Conservation (phyloP, 192 early-diverging fungal species). For the Thoreauomyces humboldtii region DNA sequence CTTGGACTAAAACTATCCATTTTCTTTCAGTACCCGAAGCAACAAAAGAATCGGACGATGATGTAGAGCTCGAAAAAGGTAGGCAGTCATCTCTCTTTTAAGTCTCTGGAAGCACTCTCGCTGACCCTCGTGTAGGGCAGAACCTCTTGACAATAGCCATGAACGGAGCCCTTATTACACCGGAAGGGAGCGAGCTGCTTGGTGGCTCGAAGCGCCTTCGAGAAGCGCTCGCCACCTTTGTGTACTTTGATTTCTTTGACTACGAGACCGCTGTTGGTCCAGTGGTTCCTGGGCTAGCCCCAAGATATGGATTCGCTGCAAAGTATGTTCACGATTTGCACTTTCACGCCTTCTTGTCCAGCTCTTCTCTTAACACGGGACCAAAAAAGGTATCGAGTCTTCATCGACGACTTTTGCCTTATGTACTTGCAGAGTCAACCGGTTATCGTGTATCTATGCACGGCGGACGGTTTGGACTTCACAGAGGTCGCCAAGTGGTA, state of each 20-base stretch:
- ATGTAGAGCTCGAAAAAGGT: conserved; percentile 47
- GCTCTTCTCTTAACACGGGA: too few relatives aligned
- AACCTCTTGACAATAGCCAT: conserved; percentile 49
- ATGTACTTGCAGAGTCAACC: conserved; percentile 52
- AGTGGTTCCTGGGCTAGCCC: conserved; percentile 39
- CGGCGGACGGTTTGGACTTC: conserved; percentile 47
- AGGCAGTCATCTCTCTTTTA: background rate
- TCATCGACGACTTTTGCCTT: conserved; percentile 57
- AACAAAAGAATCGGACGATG: too few relatives aligned
- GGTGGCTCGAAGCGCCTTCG: conserved; percentile 23
- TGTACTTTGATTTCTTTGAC: conserved; percentile 58
- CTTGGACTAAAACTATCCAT: too few relatives aligned
- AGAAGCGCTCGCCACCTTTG: conserved; percentile 33
- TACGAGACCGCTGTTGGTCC: conserved; percentile 53
- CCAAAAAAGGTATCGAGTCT: conserved; percentile 45
- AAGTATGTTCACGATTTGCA: background rate
- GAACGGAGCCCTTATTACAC: conserved; percentile 39
- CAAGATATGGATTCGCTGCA: conserved; percentile 33
- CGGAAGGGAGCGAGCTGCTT: conserved; percentile 32
- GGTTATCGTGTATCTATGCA: conserved; percentile 39
- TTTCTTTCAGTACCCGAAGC: too few relatives aligned
- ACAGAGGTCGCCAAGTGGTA: conserved; percentile 43
- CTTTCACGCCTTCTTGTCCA: background rate
- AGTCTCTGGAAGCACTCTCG: background rate
- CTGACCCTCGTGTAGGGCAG: conserved; percentile 35